Evolutionary conservation across 495 filamentous ascomycete species (phyloP).

Genomic region (Penicillium verhagenii): DNA sequence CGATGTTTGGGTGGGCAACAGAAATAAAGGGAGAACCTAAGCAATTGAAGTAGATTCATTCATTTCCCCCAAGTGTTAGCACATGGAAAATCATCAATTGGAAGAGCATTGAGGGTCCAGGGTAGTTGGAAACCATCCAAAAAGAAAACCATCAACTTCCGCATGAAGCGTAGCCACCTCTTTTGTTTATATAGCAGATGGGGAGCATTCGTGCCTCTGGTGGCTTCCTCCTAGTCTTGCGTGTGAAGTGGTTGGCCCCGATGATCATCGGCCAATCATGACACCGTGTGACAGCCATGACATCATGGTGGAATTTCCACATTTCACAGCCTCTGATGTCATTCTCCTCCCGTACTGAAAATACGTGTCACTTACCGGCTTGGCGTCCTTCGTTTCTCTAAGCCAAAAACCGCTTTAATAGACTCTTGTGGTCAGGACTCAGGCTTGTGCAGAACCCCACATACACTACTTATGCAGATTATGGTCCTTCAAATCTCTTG

Average conservation of each 20-base stretch:
- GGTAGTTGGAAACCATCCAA: background rate
- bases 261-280: conserved; percentile 15
- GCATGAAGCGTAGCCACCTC: conserved; percentile 2
- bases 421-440: too few relatives aligned
- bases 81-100: background rate
- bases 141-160: background rate
- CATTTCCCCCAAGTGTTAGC: background rate
- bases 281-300: conserved; percentile 8
- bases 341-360: background rate
- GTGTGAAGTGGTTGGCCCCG: conserved; percentile 15
- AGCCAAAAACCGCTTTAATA: too few relatives aligned
- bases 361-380: conserved; percentile 9
- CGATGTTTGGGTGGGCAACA: conserved; percentile 9
- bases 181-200: conserved; percentile 26
- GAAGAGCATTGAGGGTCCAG: background rate
- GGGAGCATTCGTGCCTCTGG: conserved; percentile 9
- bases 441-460: background rate
- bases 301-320: conserved; percentile 18
- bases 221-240: conserved; percentile 10
- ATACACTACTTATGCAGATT: background rate
- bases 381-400: background rate
- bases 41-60: background rate
- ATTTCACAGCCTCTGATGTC: conserved; percentile 29
- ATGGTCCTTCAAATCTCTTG: too few relatives aligned
- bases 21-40: background rate